Evolutionary conservation across 2,329 filamentous ascomycete species (phyloP).

Genomic region (Colletotrichum coccodes): DNA sequence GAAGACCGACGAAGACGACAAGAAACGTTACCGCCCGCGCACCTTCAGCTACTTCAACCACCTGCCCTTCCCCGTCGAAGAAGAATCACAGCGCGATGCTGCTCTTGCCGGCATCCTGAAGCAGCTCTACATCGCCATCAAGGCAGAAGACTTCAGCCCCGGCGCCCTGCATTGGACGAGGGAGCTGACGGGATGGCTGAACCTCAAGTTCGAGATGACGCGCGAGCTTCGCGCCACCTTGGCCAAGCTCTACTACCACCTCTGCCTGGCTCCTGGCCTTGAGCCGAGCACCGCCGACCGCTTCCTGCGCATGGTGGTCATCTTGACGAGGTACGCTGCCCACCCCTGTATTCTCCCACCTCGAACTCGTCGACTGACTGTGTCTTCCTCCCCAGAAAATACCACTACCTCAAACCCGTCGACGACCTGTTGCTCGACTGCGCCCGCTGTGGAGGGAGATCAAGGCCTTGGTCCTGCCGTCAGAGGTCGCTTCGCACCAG

Average conservation of each 20-base stretch:
- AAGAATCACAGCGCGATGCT: slow-evolving; percentile 78
- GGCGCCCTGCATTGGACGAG: slow-evolving; percentile 97
- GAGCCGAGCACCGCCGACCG: slow-evolving; percentile 85
- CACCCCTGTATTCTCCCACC: not conserved
- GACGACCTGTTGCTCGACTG: slow-evolving; percentile 94
- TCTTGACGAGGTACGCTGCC: slow-evolving; percentile 83
- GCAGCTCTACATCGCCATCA: slow-evolving; percentile 90
- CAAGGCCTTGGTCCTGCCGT: slow-evolving; percentile 88
- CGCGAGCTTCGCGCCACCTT: slow-evolving; percentile 84
- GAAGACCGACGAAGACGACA: slow-evolving; percentile 60
- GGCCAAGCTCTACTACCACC: slow-evolving; percentile 92
- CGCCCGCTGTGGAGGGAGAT: slow-evolving; percentile 91
- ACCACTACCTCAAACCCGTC: slow-evolving; percentile 91
- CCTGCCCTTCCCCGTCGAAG: slow-evolving; percentile 89
- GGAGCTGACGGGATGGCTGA: slow-evolving; percentile 94
- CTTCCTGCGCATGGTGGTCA: slow-evolving; percentile 96
- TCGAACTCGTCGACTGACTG: not conserved
- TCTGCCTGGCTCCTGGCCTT: slow-evolving; percentile 88
- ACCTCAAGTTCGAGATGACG: slow-evolving; percentile 96
- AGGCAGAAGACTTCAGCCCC: slow-evolving; percentile 92
- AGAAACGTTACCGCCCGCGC: slow-evolving; percentile 80
- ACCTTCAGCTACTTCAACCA: slow-evolving; percentile 94
- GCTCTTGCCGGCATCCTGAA: slow-evolving; percentile 90
- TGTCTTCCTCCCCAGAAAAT: slow-evolving; percentile 70
- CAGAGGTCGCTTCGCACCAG: slow-evolving; percentile 78